Percentiles rank a stretch among this genome's conserved stretches.
These are phyloP conservation scores for Oxytropis ochrocephala DNA, from an alignment of 306 rosid species.

Conservation along the genomic window DNA sequence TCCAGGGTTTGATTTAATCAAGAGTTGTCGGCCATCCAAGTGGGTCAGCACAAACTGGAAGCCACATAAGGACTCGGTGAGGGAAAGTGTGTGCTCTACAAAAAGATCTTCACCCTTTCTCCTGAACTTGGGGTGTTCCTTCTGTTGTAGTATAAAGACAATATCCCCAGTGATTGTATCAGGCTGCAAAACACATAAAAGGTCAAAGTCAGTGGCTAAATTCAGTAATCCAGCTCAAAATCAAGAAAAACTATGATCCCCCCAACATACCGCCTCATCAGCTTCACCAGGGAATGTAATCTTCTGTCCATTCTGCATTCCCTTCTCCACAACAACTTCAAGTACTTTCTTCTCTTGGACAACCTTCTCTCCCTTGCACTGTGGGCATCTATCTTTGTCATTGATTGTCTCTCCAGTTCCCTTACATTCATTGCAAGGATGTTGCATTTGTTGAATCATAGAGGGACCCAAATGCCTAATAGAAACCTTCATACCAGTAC, in stretches of 20 bases:
- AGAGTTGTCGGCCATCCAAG: slow-evolving; percentile 58
- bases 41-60: slow-evolving; percentile 62
- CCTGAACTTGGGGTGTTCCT: slow-evolving; percentile 72
- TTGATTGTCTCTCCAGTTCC: slow-evolving; percentile 79
- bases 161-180: slow-evolving; percentile 76
- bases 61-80: slow-evolving; percentile 69
- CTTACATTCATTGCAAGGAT: slow-evolving; percentile 82
- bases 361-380: slow-evolving; percentile 85
- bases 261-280: slow-evolving; percentile 64
- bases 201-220: background rate
- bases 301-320: slow-evolving; percentile 82
- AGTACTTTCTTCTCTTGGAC: slow-evolving; percentile 74
- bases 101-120: slow-evolving; percentile 70
- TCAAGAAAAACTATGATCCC: background rate
- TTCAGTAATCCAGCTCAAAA: background rate
- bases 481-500: slow-evolving; percentile 79
- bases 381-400: slow-evolving; percentile 66
- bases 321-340: slow-evolving; percentile 81
- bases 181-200: slow-evolving; percentile 44
- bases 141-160: slow-evolving; percentile 69
- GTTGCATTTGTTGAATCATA: slow-evolving; percentile 90
- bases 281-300: slow-evolving; percentile 94
- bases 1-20: slow-evolving; percentile 58
- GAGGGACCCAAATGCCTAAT: slow-evolving; percentile 71
- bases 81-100: slow-evolving; percentile 65